A percentile compares a stretch with the other conserved stretches of the same genome.
Evolutionary conservation across 2,329 filamentous ascomycete species (phyloP).

Genomic region (Bipolaris victoriae): DNA sequence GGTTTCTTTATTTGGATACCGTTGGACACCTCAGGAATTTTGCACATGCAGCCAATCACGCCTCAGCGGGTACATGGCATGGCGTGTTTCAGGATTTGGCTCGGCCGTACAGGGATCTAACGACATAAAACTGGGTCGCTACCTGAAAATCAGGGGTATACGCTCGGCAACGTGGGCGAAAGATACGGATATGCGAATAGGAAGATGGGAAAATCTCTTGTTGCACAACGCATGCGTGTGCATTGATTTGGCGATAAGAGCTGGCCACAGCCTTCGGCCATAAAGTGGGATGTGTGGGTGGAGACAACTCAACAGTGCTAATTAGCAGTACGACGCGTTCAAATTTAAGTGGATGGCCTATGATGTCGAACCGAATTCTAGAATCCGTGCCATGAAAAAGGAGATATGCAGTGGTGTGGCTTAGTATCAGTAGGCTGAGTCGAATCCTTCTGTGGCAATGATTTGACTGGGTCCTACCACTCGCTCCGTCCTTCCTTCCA

Average conservation of each 20-base stretch:
- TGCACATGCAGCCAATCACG: not conserved
- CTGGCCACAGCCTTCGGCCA: not conserved
- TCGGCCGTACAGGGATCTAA: not conserved
- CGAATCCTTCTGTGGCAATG: not conserved
- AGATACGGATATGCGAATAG: not conserved
- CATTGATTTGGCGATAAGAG: not conserved
- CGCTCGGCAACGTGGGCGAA: not conserved
- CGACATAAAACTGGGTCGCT: constrained; percentile 1
- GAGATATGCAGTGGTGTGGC: constrained; percentile 2
- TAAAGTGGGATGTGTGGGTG: not conserved
- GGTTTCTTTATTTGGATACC: not conserved
- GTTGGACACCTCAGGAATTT: not conserved
- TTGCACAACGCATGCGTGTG: not conserved
- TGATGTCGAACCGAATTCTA: not conserved
- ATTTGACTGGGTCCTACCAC: not conserved
- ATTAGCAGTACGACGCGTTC: not conserved
- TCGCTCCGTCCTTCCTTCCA: not conserved
- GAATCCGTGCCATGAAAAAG: constrained; percentile 1
- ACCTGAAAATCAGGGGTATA: not conserved
- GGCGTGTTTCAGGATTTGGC: constrained; percentile 3
- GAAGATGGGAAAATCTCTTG: not conserved
- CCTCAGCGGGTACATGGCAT: not conserved
- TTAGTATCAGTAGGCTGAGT: not conserved
- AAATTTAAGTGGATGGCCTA: not conserved
- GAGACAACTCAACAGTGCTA: not conserved